Evolutionary conservation across 2,329 filamentous ascomycete species (phyloP), one percentile per base, ranked within the genome.

Genomic region (Apiospora malaysiana): DNA sequence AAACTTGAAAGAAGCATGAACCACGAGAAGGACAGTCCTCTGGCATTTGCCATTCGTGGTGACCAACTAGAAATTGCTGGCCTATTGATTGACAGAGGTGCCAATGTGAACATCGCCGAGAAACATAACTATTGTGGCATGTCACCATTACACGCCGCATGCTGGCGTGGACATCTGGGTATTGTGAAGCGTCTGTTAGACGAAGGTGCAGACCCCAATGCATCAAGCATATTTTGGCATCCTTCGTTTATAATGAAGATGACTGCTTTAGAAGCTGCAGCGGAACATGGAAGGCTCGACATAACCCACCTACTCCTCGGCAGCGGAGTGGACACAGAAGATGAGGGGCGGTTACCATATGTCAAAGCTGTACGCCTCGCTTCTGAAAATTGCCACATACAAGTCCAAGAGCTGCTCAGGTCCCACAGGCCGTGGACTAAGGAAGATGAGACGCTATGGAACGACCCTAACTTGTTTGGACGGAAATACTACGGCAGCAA

Each of bases 201-300:
- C 8, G 46, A 21, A 23, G 46, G 46, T 21, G 46, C 21, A 9
- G 46, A 49, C 46, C 46, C 46, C 9, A 49, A 49, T 10, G 6
- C 1, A 12, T 21, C 21, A 23, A 23, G 18, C 21, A 9, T 18
- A 2, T 47, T 7, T n/a, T 9, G 46, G n/a, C 2, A 16, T 45
- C 1, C 3, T 45, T 4, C 1, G 12, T 16, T 14, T 4, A 5
- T 16, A 16, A 4, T 16, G 1, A 23, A 9, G 0, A 0, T 4
- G 6, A 49, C 46, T 49, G 6, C 46, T 21, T 23, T 49, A 21
- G 21, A 49, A 23, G 12, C 3, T 10, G 46, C 46, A n/a, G 46
- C 46, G n/a, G 10, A 8, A 23, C 5, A 9, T 3, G 46, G 46
- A 49, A 49, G 46, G 21, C 46, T 49, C 10, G 46, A 49, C n/a